These are phyloP conservation scores for Linanthus parryae DNA, from an alignment of 148 eudicot genomes.

Conservation along the genomic window DNA sequence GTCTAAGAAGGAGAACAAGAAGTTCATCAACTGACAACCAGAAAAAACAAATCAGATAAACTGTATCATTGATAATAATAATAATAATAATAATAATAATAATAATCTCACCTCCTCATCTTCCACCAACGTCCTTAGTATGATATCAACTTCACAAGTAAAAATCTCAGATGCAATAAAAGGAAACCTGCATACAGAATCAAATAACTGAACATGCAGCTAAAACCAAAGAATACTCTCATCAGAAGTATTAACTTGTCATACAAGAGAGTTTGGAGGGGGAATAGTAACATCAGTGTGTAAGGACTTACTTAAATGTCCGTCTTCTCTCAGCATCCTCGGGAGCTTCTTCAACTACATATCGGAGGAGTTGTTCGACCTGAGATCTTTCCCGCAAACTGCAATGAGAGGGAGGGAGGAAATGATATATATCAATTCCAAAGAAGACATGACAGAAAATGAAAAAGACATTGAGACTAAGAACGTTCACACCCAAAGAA, in stretches of 20 bases:
- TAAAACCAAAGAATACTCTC: too few relatives aligned
- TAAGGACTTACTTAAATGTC: constrained; percentile 59
- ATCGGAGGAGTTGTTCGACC: constrained; percentile 67
- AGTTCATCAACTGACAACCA: constrained; percentile 61
- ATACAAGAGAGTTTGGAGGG: too few relatives aligned
- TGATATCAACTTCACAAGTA: constrained; percentile 94
- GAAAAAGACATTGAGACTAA: neutral
- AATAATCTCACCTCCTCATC: constrained; percentile 88
- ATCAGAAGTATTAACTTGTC: too few relatives aligned
- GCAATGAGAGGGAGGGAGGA: constrained; percentile 7
- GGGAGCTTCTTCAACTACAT: constrained; percentile 82
- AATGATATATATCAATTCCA: neutral
- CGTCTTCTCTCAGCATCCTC: constrained; percentile 75
- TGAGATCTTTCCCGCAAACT: constrained; percentile 80
- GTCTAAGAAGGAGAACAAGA: constrained; percentile 80
- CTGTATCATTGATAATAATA: neutral
- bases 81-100: neutral
- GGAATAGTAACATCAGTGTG: neutral
- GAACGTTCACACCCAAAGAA: neutral
- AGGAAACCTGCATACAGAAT: constrained; percentile 56
- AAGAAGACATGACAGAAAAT: neutral
- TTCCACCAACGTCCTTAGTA: constrained; percentile 85
- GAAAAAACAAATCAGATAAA: constrained; percentile 6
- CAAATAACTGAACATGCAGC: constrained; percentile 4
- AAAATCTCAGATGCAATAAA: constrained; percentile 90